Percentiles rank a stretch among this genome's conserved stretches.
Conservation (phyloP, 1,284 basidiomycete species). For the Amylostereum areolatum region DNA sequence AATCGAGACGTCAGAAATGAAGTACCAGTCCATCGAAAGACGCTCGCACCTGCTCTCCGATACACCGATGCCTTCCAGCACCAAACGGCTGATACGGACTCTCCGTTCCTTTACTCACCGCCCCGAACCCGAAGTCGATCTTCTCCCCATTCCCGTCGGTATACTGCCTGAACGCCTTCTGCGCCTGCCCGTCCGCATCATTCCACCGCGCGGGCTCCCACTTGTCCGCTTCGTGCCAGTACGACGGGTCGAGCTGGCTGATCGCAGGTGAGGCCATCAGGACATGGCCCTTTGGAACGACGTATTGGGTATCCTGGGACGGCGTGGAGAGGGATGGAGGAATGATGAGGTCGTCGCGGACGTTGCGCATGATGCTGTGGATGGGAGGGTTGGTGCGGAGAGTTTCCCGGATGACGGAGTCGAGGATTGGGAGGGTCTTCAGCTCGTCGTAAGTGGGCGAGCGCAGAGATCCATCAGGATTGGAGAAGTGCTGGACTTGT, state of each 20-base stretch:
- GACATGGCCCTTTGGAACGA: slow-evolving; percentile 89
- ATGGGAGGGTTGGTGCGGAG: slow-evolving; percentile 90
- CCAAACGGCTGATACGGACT: slow-evolving; percentile 95
- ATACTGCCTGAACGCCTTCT: slow-evolving; percentile 71
- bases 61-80: slow-evolving; percentile 91
- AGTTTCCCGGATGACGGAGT: slow-evolving; percentile 90
- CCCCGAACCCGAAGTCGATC: slow-evolving; percentile 94
- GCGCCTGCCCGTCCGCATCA: slow-evolving; percentile 72
- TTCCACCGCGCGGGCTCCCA: slow-evolving; percentile 89
- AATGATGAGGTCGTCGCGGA: slow-evolving; percentile 79
- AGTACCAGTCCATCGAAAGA: not conserved
- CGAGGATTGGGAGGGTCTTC: slow-evolving; percentile 77
- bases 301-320: slow-evolving; percentile 65
- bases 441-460: slow-evolving; percentile 86
- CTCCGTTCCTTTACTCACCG: slow-evolving; percentile 88
- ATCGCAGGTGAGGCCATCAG: slow-evolving; percentile 89
- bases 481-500: slow-evolving; percentile 80
- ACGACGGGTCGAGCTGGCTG: slow-evolving; percentile 78
- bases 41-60: slow-evolving; percentile 76
- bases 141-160: slow-evolving; percentile 75
- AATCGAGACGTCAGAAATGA: slow-evolving; percentile 11
- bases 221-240: slow-evolving; percentile 71
- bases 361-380: slow-evolving; percentile 88
- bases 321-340: slow-evolving; percentile 79
- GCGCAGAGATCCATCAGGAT: slow-evolving; percentile 76